phyloP scores from a whole-genome alignment of 1,139 yeast species.

The Wickerhamomyces sp. region DNA sequence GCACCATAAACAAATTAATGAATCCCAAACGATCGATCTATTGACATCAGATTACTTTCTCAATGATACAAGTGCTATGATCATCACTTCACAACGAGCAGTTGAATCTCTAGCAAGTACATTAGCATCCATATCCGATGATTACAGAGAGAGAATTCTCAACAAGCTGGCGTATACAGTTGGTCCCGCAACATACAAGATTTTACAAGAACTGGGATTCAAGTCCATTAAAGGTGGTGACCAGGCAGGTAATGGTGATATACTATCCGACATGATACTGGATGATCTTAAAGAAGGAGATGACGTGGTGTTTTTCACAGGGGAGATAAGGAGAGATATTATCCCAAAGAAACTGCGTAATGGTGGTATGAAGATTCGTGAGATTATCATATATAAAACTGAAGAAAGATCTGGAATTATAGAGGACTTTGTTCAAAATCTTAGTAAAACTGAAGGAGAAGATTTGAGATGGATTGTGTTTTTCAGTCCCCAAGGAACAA shows the following conservation, averaged over 20 bases:
- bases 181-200: slow-evolving; percentile 80
- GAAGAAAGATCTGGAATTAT: slow-evolving; percentile 43
- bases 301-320: slow-evolving; percentile 71
- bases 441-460: slow-evolving; percentile 5
- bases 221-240: slow-evolving; percentile 63
- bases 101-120: slow-evolving; percentile 68
- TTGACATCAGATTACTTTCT: slow-evolving; percentile 41
- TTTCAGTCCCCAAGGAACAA: slow-evolving; percentile 90
- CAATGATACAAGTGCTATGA: slow-evolving; percentile 41
- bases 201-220: slow-evolving; percentile 63
- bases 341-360: slow-evolving; percentile 57
- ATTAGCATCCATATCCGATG: slow-evolving; percentile 25
- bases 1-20: slow-evolving; percentile 53
- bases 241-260: slow-evolving; percentile 76
- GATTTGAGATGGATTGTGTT: slow-evolving; percentile 63
- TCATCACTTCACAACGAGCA: slow-evolving; percentile 90
- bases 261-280: slow-evolving; percentile 61
- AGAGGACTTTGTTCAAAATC: slow-evolving; percentile 28
- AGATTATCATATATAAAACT: slow-evolving; percentile 69
- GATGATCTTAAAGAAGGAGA: slow-evolving; percentile 29
- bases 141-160: slow-evolving; percentile 27
- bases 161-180: slow-evolving; percentile 71
- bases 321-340: slow-evolving; percentile 77
- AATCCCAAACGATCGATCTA: slow-evolving; percentile 36
- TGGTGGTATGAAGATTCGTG: slow-evolving; percentile 48